phyloP scores from a whole-genome alignment of 306 rosid species.

The Citrullus mucosospermus region DNA sequence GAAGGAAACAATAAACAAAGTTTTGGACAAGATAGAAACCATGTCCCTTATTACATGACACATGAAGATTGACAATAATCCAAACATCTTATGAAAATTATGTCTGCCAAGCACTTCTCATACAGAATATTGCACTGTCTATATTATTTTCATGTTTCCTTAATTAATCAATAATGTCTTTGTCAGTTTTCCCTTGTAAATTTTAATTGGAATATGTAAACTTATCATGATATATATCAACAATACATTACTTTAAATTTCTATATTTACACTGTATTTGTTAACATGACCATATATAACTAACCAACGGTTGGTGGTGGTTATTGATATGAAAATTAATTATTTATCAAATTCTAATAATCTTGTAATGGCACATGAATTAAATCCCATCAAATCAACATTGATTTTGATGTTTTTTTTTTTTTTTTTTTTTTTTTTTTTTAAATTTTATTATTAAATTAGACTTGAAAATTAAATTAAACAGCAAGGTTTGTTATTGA shows the following conservation, averaged over 20 bases:
- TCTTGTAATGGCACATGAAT: not conserved
- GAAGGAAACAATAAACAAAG: not conserved
- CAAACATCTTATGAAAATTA: not conserved
- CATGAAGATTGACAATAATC: not conserved
- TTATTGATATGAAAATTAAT: not conserved
- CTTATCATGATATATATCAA: not conserved
- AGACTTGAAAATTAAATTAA: no score
- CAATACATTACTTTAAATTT: not conserved
- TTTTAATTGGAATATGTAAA: not conserved
- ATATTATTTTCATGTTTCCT: not conserved
- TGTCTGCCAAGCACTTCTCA: constrained; percentile 5
- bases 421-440: no score
- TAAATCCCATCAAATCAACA: constrained; percentile 4
- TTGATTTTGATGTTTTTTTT: not conserved
- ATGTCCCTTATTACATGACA: not conserved
- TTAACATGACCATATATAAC: no score
- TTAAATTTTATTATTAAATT: no score
- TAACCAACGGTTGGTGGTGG: not conserved
- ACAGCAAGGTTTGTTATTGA: not conserved
- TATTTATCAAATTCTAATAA: not conserved
- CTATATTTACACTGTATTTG: not conserved
- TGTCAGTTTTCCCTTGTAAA: not conserved
- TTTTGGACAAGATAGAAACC: not conserved
- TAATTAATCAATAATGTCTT: not conserved
- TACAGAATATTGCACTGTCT: constrained; percentile 5